Base-by-base conservation (phyloP, 805 yeast genomes). In the Zygosaccharomyces bailii region DNA sequence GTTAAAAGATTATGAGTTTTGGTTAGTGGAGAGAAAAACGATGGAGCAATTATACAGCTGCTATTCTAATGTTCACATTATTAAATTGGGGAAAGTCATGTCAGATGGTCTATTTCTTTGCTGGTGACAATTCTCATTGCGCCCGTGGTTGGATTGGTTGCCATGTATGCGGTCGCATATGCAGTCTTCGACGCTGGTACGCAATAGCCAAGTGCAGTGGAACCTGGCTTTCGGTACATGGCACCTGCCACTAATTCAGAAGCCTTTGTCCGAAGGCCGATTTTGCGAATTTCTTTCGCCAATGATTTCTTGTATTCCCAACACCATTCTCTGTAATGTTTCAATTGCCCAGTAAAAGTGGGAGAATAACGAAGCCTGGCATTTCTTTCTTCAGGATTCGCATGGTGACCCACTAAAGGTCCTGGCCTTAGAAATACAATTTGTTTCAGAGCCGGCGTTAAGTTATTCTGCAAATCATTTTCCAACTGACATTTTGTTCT, bases 381-480 rank as follows among this genome's bases (percentile, higher is more conserved):
- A 24, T 25, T 19, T 18, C 16, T 38, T 8, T 42, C 35, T 10
- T 40, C 18, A 31, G n/a, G 52, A 43, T 29, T 32, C 4, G 39
- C 47, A 45, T 51, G 59, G 10, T 32, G 43, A 4, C 69, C 70
- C 16, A 56, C 42, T 4, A 59, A 23, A 18, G 64, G 61, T n/a
- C 65, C 65, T 8, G 65, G 65, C 44, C 60, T 48, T 13, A 60
- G 29, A 3, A 60, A 43, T 4, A 49, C 23, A 10, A 56, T 30
- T 14, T 51, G 49, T 10, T 44, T 39, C 27, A 54, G 36, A 3
- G 43, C 35, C 10, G 49, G 47, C 32, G 37, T 17, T 29, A 50
- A 20, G 13, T 34, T 34, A 29, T 43, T 41, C 30, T 44, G 34
- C 27, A 56, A 37, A 33, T 46, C 56, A 4, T 47, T 38, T 44